Evolutionary conservation across 108 stramenopile species (phyloP).

Genomic region (Stephanodiscus minutulus): DNA sequence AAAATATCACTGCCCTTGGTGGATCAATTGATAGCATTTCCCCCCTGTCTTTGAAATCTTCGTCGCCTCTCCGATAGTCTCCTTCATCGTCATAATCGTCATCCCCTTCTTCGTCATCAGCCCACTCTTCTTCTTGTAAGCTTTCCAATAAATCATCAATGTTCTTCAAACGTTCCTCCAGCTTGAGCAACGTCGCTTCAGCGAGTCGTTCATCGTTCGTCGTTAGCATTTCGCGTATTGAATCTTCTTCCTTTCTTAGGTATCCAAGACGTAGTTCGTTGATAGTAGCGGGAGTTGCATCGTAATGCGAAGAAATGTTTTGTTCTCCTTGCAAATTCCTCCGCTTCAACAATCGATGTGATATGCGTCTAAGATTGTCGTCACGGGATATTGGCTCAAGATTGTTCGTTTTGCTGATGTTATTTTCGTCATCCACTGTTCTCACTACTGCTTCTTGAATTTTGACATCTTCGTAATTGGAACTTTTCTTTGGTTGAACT

Average conservation of each 20-base stretch:
- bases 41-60: neutral
- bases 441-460: neutral
- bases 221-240: constrained; percentile 34
- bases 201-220: constrained; percentile 43
- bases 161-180: constrained; percentile 46
- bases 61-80: neutral
- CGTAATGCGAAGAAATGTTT: neutral
- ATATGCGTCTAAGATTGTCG: constrained; percentile 31
- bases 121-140: constrained; percentile 63
- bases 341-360: neutral
- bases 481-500: neutral
- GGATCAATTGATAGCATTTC: neutral
- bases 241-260: constrained; percentile 17
- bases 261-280: constrained; percentile 7
- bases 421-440: neutral
- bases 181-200: constrained; percentile 43
- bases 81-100: constrained; percentile 1
- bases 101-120: constrained; percentile 53
- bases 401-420: constrained; percentile 3
- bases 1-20: neutral
- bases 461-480: constrained; percentile 6
- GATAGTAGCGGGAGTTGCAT: neutral
- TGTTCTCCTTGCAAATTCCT: neutral
- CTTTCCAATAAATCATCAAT: constrained; percentile 56
- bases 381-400: constrained; percentile 33